Base-by-base conservation (phyloP, 1,284 basidiomycete species). In the Cyathus olla region DNA sequence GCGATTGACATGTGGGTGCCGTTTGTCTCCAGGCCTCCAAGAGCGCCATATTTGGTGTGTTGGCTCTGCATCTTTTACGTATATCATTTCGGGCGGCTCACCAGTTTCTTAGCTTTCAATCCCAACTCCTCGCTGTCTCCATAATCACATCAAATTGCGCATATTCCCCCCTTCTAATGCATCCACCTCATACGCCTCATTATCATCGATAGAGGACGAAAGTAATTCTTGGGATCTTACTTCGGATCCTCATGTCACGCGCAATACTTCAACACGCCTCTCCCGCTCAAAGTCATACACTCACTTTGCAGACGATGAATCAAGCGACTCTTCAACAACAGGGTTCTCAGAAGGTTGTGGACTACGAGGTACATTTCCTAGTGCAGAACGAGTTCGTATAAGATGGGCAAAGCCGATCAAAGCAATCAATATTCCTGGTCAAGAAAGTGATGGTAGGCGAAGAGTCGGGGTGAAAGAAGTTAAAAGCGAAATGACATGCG, bases 241-340 rank as follows among this genome's bases (percentile, higher is more conserved):
- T 1, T 90, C 90, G 0, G 92, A 94, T 51, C 93, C 93, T 8
- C 87, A 87, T 70, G 92, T 94, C 55, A 87, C 90, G 9, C 88
- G 89, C 24, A 80, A 72, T 44, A 62, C 79, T n/a, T 76, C 82
- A 1, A 70, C 78, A 37, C 84, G 85, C 44, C 76, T 80, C 27
- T 80, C 83, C 11, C 86, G 91, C 35, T 76, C 85, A 1, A 83
- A 83, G 55, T 88, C 90, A 3, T 88, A 89, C 69, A 87, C 82
- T 55, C 83, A 90, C 66, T 89, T 92, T 71, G 92, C 92, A 1
- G 92, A 94, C 62, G 93, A 94, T 67, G 93, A 94, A 70, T 90
- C 90, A 3, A 92, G 90, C 42, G 92, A 93, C 69, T 89, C 90
- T 1, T 89, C 90, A 2, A 80, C 77, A 0, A 78, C 85, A 22